A percentile compares a stretch with the other conserved stretches of the same genome.
Evolutionary conservation across 192 early-diverging fungal genomes (phyloP).

Genomic region (Bifiguratus adelaidae): DNA sequence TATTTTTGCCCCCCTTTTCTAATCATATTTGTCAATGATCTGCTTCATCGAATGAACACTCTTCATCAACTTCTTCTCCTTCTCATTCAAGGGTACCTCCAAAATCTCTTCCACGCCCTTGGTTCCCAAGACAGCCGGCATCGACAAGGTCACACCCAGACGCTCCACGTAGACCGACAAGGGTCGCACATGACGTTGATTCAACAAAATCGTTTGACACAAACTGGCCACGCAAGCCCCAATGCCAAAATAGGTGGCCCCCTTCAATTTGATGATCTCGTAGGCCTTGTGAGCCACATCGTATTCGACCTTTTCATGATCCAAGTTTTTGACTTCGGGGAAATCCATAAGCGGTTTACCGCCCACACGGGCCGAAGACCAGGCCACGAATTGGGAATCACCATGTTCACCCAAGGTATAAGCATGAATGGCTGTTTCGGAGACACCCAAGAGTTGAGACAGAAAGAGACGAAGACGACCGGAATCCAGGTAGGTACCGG

Average conservation of each 20-base stretch:
- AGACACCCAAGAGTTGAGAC: slow-evolving; percentile 37
- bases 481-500: slow-evolving; percentile 77
- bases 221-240: slow-evolving; percentile 66
- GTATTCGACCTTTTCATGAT: slow-evolving; percentile 40
- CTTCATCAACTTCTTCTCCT: slow-evolving; percentile 39
- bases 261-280: slow-evolving; percentile 78
- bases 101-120: slow-evolving; percentile 63
- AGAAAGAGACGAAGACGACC: slow-evolving; percentile 54
- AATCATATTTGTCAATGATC: slow-evolving; percentile 35
- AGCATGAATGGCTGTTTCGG: slow-evolving; percentile 63
- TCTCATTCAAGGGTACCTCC: slow-evolving; percentile 51
- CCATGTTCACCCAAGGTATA: slow-evolving; percentile 84
- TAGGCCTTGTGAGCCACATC: slow-evolving; percentile 66
- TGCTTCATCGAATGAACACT: slow-evolving; percentile 43
- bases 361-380: slow-evolving; percentile 62
- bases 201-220: slow-evolving; percentile 54
- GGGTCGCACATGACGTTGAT: slow-evolving; percentile 60
- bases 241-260: slow-evolving; percentile 79
- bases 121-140: slow-evolving; percentile 68
- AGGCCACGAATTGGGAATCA: slow-evolving; percentile 77
- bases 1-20: no score
- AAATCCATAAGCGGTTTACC: slow-evolving; percentile 56
- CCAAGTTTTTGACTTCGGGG: slow-evolving; percentile 43
- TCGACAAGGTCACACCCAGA: slow-evolving; percentile 54
- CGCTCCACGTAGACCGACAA: slow-evolving; percentile 55